Percentiles rank a stretch among this genome's conserved stretches.
Evolutionary conservation across 208 protist genomes (phyloP).

Genomic region (Entamoeba histolytica): DNA sequence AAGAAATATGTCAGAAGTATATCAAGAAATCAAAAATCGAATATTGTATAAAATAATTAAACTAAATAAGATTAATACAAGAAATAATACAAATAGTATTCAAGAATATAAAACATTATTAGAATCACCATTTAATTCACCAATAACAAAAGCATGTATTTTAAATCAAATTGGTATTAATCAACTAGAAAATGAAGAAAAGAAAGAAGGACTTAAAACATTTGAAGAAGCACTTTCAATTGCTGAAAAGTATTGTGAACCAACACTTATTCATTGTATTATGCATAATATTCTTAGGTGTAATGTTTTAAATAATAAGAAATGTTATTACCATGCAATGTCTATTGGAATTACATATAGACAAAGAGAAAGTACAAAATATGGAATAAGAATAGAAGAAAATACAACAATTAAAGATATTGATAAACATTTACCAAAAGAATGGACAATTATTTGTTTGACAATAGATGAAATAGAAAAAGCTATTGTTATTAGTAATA

Average conservation of each 20-base stretch:
- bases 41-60: neutral
- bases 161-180: neutral
- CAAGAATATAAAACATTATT: neutral
- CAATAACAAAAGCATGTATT: neutral
- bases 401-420: too few relatives aligned
- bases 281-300: neutral
- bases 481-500: too few relatives aligned
- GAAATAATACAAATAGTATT: neutral
- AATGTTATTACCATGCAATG: neutral
- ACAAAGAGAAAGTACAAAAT: too few relatives aligned
- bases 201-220: neutral
- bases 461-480: too few relatives aligned
- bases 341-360: neutral
- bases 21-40: neutral
- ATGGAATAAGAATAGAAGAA: too few relatives aligned
- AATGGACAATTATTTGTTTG: too few relatives aligned
- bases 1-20: neutral
- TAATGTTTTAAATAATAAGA: neutral
- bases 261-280: neutral
- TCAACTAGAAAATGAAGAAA: neutral
- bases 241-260: neutral
- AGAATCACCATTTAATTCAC: neutral
- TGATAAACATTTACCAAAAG: too few relatives aligned
- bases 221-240: neutral
- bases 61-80: neutral